Percentiles rank a stretch among this genome's conserved stretches.
phyloP scores from a whole-genome alignment of 2,329 filamentous ascomycete species.

The Penicillium sp. region DNA sequence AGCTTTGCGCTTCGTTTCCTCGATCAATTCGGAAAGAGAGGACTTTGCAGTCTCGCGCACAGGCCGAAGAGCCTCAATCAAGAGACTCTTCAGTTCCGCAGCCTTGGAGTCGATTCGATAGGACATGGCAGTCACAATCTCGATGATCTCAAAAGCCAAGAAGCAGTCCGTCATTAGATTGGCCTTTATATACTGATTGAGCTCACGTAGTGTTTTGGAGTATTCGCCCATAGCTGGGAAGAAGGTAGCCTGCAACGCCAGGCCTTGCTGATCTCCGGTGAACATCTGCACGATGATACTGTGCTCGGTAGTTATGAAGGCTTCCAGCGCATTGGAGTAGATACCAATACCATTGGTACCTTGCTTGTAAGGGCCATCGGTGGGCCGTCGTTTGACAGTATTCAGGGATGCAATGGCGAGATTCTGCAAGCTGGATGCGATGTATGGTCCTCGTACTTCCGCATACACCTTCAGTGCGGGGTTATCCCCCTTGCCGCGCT shows the following conservation, averaged over 20 bases:
- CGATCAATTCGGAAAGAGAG: slow-evolving; percentile 72
- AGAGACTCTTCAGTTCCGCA: slow-evolving; percentile 71
- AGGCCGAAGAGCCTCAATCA: slow-evolving; percentile 78
- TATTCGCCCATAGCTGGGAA: slow-evolving; percentile 71
- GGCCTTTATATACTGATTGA: slow-evolving; percentile 79
- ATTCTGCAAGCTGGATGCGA: slow-evolving; percentile 73
- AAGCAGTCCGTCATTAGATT: slow-evolving; percentile 88
- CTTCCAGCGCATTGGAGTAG: slow-evolving; percentile 80
- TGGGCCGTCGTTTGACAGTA: slow-evolving; percentile 64
- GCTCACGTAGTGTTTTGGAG: slow-evolving; percentile 71
- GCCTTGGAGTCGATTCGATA: slow-evolving; percentile 71
- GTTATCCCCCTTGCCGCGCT: slow-evolving; percentile 50
- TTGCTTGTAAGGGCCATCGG: slow-evolving; percentile 73
- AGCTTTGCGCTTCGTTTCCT: slow-evolving; percentile 68
- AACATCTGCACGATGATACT: slow-evolving; percentile 86
- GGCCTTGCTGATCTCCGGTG: slow-evolving; percentile 70
- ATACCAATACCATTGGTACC: slow-evolving; percentile 86
- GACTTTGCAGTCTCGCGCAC: slow-evolving; percentile 84
- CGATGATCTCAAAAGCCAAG: slow-evolving; percentile 87
- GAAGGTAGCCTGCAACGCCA: slow-evolving; percentile 69
- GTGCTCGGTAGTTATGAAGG: slow-evolving; percentile 77
- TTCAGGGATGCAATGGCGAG: slow-evolving; percentile 77
- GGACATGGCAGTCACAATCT: slow-evolving; percentile 73
- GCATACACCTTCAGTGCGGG: slow-evolving; percentile 74
- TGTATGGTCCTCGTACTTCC: slow-evolving; percentile 75